phyloP scores from a whole-genome alignment of 2,329 filamentous ascomycete species.

The Trichoderma sp. region DNA sequence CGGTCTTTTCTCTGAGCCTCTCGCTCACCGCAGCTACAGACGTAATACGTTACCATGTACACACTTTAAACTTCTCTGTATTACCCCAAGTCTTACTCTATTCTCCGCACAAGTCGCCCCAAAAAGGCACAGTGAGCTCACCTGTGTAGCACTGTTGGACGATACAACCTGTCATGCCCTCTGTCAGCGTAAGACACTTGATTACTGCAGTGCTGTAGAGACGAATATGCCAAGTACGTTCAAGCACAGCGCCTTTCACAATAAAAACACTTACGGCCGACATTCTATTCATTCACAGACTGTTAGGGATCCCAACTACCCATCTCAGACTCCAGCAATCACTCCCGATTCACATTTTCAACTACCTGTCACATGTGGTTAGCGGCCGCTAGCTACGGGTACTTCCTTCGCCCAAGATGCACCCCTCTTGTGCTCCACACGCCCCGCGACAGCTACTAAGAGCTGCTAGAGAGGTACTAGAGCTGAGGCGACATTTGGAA shows the following conservation, averaged over 20 bases:
- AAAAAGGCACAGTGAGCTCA: not conserved
- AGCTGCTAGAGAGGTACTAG: not conserved
- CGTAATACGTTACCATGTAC: not conserved
- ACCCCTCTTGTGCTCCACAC: slow-evolving; percentile 1
- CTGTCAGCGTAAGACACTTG: not conserved
- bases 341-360: not conserved
- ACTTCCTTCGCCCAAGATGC: slow-evolving; percentile 13
- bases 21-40: not conserved
- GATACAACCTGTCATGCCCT: not conserved
- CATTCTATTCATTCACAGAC: not conserved
- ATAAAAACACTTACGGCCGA: not conserved
- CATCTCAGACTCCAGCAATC: not conserved
- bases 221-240: not conserved
- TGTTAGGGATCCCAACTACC: not conserved
- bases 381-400: slow-evolving; percentile 12
- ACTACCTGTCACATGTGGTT: not conserved
- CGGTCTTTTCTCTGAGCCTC: not conserved
- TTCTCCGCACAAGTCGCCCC: not conserved
- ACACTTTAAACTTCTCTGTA: not conserved
- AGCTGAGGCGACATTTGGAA: not conserved
- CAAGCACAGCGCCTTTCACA: not conserved
- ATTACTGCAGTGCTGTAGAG: not conserved
- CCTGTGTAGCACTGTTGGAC: not conserved
- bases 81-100: not conserved
- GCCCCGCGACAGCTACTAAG: not conserved